Percentiles rank a stretch among this genome's conserved stretches.
These are phyloP conservation scores for Tetrahymena borealis DNA, from an alignment of 73 alveolate species.

Conservation along the genomic window DNA sequence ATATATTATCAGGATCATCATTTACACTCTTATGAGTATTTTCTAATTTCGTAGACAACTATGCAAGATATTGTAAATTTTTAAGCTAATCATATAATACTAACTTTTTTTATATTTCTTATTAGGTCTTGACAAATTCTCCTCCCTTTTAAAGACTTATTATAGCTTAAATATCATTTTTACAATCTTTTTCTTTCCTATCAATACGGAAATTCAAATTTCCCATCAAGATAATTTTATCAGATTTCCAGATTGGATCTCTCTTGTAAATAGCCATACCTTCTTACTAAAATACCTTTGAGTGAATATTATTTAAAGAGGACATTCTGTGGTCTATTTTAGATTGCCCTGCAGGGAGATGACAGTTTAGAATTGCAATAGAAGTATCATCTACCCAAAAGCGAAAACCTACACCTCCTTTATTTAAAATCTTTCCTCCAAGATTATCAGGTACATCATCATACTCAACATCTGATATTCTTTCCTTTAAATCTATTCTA, in stretches of 20 bases:
- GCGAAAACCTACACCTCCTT: slow-evolving; percentile 83
- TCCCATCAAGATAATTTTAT: slow-evolving; percentile 32
- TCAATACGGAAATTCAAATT: slow-evolving; percentile 34
- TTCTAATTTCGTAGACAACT: not conserved
- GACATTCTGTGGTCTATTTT: slow-evolving; percentile 53
- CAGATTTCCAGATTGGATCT: not conserved
- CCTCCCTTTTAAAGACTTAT: not conserved
- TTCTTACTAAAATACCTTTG: slow-evolving; percentile 48
- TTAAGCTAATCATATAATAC: not conserved
- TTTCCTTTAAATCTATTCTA: slow-evolving; percentile 33
- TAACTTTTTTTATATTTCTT: not conserved
- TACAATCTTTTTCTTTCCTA: slow-evolving; percentile 3
- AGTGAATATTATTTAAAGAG: slow-evolving; percentile 44
- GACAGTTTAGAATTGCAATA: slow-evolving; percentile 66
- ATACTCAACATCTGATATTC: slow-evolving; percentile 38
- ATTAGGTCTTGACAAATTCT: not conserved
- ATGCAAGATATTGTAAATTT: not conserved
- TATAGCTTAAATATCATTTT: not conserved
- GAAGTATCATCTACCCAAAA: slow-evolving; percentile 63
- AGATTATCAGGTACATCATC: slow-evolving; percentile 73
- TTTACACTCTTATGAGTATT: not conserved
- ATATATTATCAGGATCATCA: not conserved
- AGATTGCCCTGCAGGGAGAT: slow-evolving; percentile 63
- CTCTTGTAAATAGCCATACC: slow-evolving; percentile 29
- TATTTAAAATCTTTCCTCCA: slow-evolving; percentile 84